Evolutionary conservation across 2,329 filamentous ascomycete genomes (phyloP), one percentile per base, ranked within the genome.

Genomic region (Aureobasidium musti): DNA sequence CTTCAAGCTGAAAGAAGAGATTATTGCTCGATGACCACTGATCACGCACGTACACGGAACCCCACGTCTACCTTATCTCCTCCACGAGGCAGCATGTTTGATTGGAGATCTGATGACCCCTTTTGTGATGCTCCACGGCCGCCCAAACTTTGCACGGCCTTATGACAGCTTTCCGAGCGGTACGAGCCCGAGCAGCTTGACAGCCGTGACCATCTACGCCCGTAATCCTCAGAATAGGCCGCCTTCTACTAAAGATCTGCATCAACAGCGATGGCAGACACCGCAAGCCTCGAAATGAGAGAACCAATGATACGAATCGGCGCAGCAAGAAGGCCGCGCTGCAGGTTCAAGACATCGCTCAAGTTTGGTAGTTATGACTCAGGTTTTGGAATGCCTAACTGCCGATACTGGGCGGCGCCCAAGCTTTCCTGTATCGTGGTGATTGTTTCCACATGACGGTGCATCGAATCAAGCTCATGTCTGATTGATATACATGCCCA

Each of bases 31-130:
- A 30, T 52, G 49, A 52, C 23, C 49, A 14, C 19, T 19, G 13
- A 21, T 26, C 43, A 61, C 43, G 57, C 41, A 49, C 43, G 26
- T 37, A 52, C 33, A 63, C 43, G 59, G 33, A 21, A 63, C 59
- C 59, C 59, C 59, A 63, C 59, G 47, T 21, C 33, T 63, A 52
- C 59, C 45, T 52, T 52, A 63, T 52, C 59, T 63, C 43, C 59
- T 63, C 43, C 41, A 63, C 33, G 50, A 54, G 50, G 50, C 50
- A 54, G 50, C 33, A 6, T 63, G 21, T 63, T 39, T 41, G 33
- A 52, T 50, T 63, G 45, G 59, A 49, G 59, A 63, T 52, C 28
- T 52, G 6, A 52, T 39, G 59, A 63, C 59, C 59, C 59, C 57
- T 47, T 63, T 50, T 52, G 45, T 14, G 45, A 30, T 39, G 45